phyloP scores from a whole-genome alignment of 495 filamentous ascomycete species.

The Immersiella caudata region DNA sequence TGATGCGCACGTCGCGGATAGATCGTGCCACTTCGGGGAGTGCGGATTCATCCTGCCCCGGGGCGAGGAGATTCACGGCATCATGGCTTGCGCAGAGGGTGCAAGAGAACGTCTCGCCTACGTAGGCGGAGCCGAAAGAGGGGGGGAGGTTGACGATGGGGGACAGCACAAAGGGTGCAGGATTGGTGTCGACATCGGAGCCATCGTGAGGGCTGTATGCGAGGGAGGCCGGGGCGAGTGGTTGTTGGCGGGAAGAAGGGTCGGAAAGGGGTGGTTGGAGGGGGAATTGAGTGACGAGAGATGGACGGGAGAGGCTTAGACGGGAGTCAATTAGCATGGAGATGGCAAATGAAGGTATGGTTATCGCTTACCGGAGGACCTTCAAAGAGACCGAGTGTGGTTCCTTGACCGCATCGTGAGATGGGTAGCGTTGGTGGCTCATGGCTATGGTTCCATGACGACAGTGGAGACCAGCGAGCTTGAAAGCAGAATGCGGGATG shows the following conservation, averaged over 20 bases:
- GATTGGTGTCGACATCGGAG: conserved; percentile 37
- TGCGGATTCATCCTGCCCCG: conserved; percentile 15
- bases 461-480: conserved; percentile 4
- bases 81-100: conserved; percentile 95
- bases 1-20: conserved; percentile 76
- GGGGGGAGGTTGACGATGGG: conserved; percentile 84
- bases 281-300: conserved; percentile 56
- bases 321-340: conserved; percentile 12
- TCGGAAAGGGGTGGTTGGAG: conserved; percentile 36
- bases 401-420: conserved; percentile 66
- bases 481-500: neutral
- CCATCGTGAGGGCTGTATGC: conserved; percentile 38
- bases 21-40: conserved; percentile 45
- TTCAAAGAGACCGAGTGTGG: conserved; percentile 87
- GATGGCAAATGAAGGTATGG: neutral
- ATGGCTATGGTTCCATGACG: conserved; percentile 33
- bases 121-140: conserved; percentile 90
- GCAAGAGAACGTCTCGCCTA: conserved; percentile 93
- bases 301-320: conserved; percentile 54
- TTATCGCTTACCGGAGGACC: conserved; percentile 61
- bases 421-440: conserved; percentile 55
- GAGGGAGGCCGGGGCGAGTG: conserved; percentile 48
- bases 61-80: conserved; percentile 38
- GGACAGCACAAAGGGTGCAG: conserved; percentile 51
- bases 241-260: conserved; percentile 17